Evolutionary conservation across 78 protist genomes (phyloP).

Genomic region (Mastigamoeba balamuthi): DNA sequence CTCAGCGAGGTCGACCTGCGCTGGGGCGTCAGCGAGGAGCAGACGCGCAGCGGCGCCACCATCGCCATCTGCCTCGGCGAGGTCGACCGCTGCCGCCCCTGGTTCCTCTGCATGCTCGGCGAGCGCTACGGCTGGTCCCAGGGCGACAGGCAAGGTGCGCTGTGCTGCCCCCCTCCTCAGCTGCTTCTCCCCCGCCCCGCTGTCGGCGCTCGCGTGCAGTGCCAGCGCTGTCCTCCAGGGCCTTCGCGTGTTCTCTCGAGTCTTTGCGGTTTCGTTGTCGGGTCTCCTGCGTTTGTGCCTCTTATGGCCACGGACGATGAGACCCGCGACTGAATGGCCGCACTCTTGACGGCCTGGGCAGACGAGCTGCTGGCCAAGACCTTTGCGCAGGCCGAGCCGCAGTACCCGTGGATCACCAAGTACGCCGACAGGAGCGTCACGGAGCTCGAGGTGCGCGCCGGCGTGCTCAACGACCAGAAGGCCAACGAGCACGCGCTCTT

Average conservation of each 20-base stretch:
- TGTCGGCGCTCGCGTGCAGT: too few relatives aligned
- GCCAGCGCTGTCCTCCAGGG: too few relatives aligned
- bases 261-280: too few relatives aligned
- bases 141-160: neutral
- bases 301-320: too few relatives aligned
- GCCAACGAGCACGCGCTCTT: neutral
- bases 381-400: neutral
- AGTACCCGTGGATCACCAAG: neutral
- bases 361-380: constrained; percentile 3
- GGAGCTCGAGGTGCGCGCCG: neutral
- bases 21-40: neutral
- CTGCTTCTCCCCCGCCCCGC: too few relatives aligned
- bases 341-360: too few relatives aligned
- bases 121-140: constrained; percentile 1
- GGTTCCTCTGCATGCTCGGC: constrained; percentile 3
- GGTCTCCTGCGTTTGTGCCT: too few relatives aligned
- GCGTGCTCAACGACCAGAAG: neutral
- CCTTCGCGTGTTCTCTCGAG: too few relatives aligned
- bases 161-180: neutral
- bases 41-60: neutral
- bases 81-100: constrained; percentile 4
- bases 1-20: constrained; percentile 2
- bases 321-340: too few relatives aligned
- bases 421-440: neutral
- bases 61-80: neutral